phyloP scores from a whole-genome alignment of 1,139 yeast species.

The Saccharomyces uvarum region DNA sequence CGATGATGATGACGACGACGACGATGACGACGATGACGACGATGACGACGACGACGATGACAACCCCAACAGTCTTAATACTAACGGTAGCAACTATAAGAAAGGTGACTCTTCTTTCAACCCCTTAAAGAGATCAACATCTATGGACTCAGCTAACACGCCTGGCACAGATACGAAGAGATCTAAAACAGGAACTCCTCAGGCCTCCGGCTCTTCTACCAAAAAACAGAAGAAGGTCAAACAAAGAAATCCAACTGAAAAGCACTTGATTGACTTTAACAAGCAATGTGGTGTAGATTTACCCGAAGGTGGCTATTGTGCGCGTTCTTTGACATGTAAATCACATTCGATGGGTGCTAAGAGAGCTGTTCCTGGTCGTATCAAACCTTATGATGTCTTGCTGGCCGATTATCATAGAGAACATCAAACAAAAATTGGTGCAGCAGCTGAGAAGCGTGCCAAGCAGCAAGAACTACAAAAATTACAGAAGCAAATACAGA shows the following conservation, averaged over 20 bases:
- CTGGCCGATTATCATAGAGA: slow-evolving; percentile 85
- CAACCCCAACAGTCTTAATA: slow-evolving; percentile 31
- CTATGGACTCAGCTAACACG: slow-evolving; percentile 1
- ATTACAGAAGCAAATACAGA: slow-evolving; percentile 23
- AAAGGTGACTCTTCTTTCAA: slow-evolving; percentile 8
- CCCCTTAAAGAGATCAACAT: slow-evolving; percentile 1
- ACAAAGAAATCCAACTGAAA: slow-evolving; percentile 51
- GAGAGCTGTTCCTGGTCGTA: slow-evolving; percentile 86
- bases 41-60: slow-evolving; percentile 33
- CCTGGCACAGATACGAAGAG: background rate
- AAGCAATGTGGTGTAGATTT: slow-evolving; percentile 93
- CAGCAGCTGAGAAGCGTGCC: slow-evolving; percentile 59
- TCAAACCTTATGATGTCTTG: slow-evolving; percentile 83
- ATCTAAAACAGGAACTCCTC: slow-evolving; percentile 4
- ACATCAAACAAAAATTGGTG: slow-evolving; percentile 85
- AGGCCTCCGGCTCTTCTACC: slow-evolving; percentile 14
- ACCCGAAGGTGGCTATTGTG: slow-evolving; percentile 89
- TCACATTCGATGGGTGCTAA: slow-evolving; percentile 98
- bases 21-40: slow-evolving; percentile 10
- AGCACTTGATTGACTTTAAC: slow-evolving; percentile 88
- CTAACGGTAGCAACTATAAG: slow-evolving; percentile 16
- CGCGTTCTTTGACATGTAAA: slow-evolving; percentile 90
- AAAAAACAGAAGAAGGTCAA: slow-evolving; percentile 41
- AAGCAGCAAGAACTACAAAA: slow-evolving; percentile 27
- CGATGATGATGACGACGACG: slow-evolving; percentile 10